These are phyloP conservation scores for Fusarium verticillioides DNA, from an alignment of 2,329 filamentous ascomycete species.

Conservation along the genomic window DNA sequence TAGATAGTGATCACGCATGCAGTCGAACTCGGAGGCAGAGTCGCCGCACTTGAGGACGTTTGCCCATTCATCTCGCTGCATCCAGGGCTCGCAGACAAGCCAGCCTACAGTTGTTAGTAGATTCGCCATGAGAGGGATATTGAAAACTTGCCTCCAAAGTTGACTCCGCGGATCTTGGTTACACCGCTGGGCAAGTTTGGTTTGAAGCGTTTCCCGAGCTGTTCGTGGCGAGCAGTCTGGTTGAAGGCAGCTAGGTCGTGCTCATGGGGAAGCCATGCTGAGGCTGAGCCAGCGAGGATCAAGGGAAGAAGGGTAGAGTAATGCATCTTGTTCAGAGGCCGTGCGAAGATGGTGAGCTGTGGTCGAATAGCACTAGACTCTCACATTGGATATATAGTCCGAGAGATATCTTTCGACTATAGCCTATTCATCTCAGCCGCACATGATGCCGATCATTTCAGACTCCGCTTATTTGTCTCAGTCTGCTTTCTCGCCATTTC, in stretches of 20 bases:
- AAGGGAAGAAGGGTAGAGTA: background rate
- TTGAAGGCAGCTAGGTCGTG: constrained; percentile 32
- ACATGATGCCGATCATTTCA: background rate
- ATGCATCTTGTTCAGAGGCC: background rate
- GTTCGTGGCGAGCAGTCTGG: constrained; percentile 26
- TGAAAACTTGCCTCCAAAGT: constrained; percentile 13
- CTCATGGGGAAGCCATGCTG: constrained; percentile 30
- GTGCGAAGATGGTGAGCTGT: fast-evolving
- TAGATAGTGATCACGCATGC: constrained; percentile 30
- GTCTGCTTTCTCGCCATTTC: background rate
- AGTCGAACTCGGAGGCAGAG: constrained; percentile 29
- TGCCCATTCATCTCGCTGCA: constrained; percentile 16
- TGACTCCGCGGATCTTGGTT: constrained; percentile 33
- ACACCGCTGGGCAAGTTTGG: constrained; percentile 9
- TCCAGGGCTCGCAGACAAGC: constrained; percentile 30
- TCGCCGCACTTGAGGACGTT: constrained; percentile 17
- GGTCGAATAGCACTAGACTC: background rate
- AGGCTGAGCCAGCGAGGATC: constrained; percentile 3
- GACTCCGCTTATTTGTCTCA: background rate
- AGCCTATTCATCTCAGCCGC: background rate
- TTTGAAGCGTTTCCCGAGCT: constrained; percentile 29
- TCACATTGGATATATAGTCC: background rate
- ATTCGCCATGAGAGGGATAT: fast-evolving
- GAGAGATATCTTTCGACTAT: background rate
- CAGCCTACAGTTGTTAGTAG: background rate